Percentiles rank a stretch among this genome's conserved stretches.
phyloP scores from a whole-genome alignment of 345 rosid genomes.

The Linum trigynum region DNA sequence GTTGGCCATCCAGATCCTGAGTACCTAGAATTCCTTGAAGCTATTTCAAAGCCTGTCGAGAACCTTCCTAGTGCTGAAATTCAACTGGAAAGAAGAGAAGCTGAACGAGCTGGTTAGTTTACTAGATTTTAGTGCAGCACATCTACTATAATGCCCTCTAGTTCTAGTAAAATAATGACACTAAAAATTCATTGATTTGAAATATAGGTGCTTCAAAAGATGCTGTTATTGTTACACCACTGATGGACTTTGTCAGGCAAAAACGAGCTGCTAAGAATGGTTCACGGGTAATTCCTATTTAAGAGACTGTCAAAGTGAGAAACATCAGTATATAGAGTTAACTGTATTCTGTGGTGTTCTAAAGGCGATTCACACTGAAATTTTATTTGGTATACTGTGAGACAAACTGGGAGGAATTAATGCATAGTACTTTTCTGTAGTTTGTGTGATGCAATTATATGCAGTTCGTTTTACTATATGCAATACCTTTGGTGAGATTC shows the following conservation, averaged over 20 bases:
- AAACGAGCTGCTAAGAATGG: constrained; percentile 47
- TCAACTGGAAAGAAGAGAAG: constrained; percentile 64
- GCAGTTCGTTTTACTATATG: not conserved
- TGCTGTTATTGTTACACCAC: constrained; percentile 44
- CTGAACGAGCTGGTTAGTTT: constrained; percentile 53
- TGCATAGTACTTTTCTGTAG: not conserved
- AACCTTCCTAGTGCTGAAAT: constrained; percentile 71
- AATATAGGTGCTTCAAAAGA: constrained; percentile 38
- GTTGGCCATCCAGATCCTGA: constrained; percentile 49
- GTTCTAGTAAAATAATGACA: not conserved
- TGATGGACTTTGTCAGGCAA: constrained; percentile 61
- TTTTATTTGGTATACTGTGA: not conserved
- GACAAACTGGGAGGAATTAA: not conserved
- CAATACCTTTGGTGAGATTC: not conserved
- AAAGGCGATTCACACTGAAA: not conserved
- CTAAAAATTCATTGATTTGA: not conserved
- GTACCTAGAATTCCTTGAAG: constrained; percentile 69
- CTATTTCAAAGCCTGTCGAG: constrained; percentile 62
- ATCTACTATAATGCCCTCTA: not conserved
- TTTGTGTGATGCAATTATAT: not conserved
- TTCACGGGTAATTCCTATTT: constrained; percentile 31
- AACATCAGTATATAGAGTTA: not conserved
- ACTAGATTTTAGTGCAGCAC: not conserved
- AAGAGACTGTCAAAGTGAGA: not conserved
- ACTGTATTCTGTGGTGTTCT: not conserved